Base-by-base conservation (phyloP, 2,329 filamentous ascomycete genomes). In the Exophiala phaeomuriformis region DNA sequence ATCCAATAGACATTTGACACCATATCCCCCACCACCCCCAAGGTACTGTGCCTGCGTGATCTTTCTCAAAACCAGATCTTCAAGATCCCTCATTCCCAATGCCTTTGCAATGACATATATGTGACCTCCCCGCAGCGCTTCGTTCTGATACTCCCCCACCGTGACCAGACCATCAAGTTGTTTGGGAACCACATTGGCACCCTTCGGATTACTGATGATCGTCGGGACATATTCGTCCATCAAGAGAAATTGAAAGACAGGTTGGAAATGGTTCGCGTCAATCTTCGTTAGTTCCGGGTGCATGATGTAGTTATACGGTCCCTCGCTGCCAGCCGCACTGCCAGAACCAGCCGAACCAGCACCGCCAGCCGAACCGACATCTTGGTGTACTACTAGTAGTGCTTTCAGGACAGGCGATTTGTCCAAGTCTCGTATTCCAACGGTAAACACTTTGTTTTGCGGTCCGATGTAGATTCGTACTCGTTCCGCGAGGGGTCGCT, bases 241-340 rank as follows among this genome's bases (percentile, higher is more conserved):
- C 8, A 59, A 33, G 2, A 62, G 41, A 43, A 50, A 62, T 12
- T 59, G 42, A 47, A 30, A 49, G n/a, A 62, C 51, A 3, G 60
- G 51, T 2, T 51, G 42, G 43, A 59, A 60, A 30, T 62, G 53
- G 32, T 51, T 32, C 6, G 50, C 40, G 19, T 53, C 36, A 28
- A 58, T 52, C 29, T 47, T 48, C 7, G 51, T 46, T 12, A 62
- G 50, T 35, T 47, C 37, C 37, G 60, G 60, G 31, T 60, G 58
- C 60, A 61, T 62, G 49, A 61, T 59, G 42, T 50, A n/a, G n/a
- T n/a, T n/a, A n/a, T n/a, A 62, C 7, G 56, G 35, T 10, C 49
- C 44, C 7, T 57, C 48, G 2, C 47, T 28, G 8, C 35, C 30
- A 10, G 40, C 41, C n/a, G n/a, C n/a, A n/a, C n/a, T n/a, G n/a